phyloP scores from a whole-genome alignment of 2,329 filamentous ascomycete species.

The Pseudogymnoascus sp. region DNA sequence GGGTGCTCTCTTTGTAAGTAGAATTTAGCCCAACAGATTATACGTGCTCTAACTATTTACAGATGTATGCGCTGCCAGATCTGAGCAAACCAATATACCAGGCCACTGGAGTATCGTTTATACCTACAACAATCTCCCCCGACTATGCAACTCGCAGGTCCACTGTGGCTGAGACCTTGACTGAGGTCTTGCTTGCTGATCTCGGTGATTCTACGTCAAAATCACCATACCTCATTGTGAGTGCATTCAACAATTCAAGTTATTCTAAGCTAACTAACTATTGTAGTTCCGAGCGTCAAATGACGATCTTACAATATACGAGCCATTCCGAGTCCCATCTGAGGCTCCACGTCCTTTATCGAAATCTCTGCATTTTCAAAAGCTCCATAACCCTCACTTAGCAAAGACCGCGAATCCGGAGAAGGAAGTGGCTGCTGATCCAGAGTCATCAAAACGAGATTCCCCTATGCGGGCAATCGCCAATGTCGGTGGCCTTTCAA shows the following conservation, averaged over 20 bases:
- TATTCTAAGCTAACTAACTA: not conserved
- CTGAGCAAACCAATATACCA: slow-evolving; percentile 65
- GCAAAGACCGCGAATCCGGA: slow-evolving; percentile 51
- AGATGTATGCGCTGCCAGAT: slow-evolving; percentile 74
- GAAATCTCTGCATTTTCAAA: slow-evolving; percentile 64
- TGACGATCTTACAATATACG: slow-evolving; percentile 82
- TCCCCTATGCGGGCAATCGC: slow-evolving; percentile 40
- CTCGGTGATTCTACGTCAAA: slow-evolving; percentile 68
- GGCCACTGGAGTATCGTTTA: slow-evolving; percentile 69
- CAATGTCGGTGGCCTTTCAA: slow-evolving; percentile 70
- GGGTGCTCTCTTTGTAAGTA: slow-evolving; percentile 69
- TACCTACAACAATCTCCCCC: slow-evolving; percentile 68
- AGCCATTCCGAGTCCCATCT: slow-evolving; percentile 58
- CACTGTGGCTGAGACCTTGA: slow-evolving; percentile 64
- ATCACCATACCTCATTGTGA: slow-evolving; percentile 75
- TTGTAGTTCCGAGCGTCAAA: slow-evolving; percentile 65
- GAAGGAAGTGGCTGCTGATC: slow-evolving; percentile 41
- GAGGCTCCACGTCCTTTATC: slow-evolving; percentile 20
- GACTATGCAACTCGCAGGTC: slow-evolving; percentile 66
- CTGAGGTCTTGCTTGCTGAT: slow-evolving; percentile 77
- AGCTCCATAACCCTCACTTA: slow-evolving; percentile 62
- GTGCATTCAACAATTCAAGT: slow-evolving; percentile 27
- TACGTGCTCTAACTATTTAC: slow-evolving; percentile 16
- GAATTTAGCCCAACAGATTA: not conserved
- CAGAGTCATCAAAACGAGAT: slow-evolving; percentile 38